phyloP scores from a whole-genome alignment of 2,329 filamentous ascomycete genomes.

The Blastomyces percursus region DNA sequence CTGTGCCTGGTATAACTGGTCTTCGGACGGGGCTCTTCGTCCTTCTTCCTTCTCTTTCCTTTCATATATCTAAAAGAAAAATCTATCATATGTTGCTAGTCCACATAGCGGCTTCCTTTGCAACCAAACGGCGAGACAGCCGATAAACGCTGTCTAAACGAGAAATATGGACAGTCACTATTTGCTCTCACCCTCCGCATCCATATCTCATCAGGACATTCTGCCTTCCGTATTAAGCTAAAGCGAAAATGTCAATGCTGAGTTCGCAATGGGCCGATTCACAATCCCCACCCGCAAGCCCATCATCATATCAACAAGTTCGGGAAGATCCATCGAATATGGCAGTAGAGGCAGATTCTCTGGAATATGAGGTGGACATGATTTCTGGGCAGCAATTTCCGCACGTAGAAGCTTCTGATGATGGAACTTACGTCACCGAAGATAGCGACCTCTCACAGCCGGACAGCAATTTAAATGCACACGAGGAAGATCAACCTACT shows the following conservation, averaged over 20 bases:
- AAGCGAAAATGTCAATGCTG: neutral
- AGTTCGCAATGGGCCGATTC: neutral
- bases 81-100: neutral
- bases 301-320: neutral
- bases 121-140: neutral
- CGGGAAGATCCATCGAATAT: neutral
- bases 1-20: neutral
- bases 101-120: neutral
- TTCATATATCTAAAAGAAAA: neutral
- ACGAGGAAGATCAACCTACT: slow-evolving; percentile 6
- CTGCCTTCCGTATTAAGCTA: neutral
- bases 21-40: neutral
- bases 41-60: neutral
- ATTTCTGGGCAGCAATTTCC: neutral
- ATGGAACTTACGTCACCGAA: slow-evolving; percentile 16
- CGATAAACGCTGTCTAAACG: neutral
- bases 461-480: neutral
- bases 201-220: neutral
- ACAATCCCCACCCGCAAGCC: neutral
- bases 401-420: slow-evolving; percentile 17
- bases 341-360: neutral
- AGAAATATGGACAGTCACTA: neutral
- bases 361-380: neutral
- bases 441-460: neutral
- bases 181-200: neutral